Conservation (phyloP, 768 basidiomycete species). For the Gloeopeniophorella convolvens region DNA sequence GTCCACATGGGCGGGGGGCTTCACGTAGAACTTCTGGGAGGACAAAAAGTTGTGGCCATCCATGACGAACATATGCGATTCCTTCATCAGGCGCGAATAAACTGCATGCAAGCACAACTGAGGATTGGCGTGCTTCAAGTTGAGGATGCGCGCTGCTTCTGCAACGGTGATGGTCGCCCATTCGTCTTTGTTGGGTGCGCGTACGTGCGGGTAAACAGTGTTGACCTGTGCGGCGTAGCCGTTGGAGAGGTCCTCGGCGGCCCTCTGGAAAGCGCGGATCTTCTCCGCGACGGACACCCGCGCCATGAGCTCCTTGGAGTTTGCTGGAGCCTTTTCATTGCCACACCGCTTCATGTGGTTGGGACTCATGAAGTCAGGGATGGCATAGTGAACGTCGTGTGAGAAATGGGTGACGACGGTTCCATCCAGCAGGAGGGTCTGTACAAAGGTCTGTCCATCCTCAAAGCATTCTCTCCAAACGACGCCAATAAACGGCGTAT, state of each 20-base stretch:
- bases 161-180: conserved; percentile 53
- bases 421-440: conserved; percentile 6
- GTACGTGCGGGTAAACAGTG: conserved; percentile 39
- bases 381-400: conserved; percentile 51
- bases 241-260: conserved; percentile 36
- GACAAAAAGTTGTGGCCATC: conserved; percentile 38
- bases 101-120: conserved; percentile 42
- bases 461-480: conserved; percentile 2
- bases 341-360: conserved; percentile 49
- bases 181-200: conserved; percentile 37
- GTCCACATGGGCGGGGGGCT: conserved; percentile 51
- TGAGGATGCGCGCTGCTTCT: conserved; percentile 40
- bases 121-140: conserved; percentile 9
- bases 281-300: conserved; percentile 57
- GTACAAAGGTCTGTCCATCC: conserved; percentile 9
- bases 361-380: conserved; percentile 48
- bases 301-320: conserved; percentile 41
- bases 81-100: conserved; percentile 60
- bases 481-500: background rate
- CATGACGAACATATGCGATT: conserved; percentile 47
- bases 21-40: conserved; percentile 51
- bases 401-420: background rate
- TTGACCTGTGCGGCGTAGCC: conserved; percentile 28
- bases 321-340: conserved; percentile 23
- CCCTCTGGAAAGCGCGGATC: conserved; percentile 47